Base-by-base conservation (phyloP, 306 rosid species). In the Cicer cuneatum region DNA sequence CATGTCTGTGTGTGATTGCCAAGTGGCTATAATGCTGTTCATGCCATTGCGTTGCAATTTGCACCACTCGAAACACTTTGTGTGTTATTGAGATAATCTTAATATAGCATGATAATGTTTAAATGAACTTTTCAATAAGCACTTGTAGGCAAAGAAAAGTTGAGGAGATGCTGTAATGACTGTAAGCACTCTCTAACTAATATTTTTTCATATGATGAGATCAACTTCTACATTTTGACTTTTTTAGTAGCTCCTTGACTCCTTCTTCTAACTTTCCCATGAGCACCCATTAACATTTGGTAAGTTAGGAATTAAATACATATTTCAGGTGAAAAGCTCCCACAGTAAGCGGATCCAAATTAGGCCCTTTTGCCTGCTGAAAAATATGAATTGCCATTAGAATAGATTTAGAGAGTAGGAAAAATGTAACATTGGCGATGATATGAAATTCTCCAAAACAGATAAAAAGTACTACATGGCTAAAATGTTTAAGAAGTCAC, bases 1-100 rank as follows among this genome's bases (percentile, higher is more conserved):
- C 33, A 4, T 24, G 33, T 24, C 33, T 21, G 37, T 66, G 51
- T 62, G 54, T 46, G 48, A 10, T 39, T 62, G 63, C 37, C 40
- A 35, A 45, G 8, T 68, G 72, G 46, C 35, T 67, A 16, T 39
- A 1, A 40, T 69, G 76, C 49, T 42, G 2, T 70, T 69, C 10
- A 16, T 29, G 60, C 19, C 3, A 42, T 24, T 61, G 38, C 46
- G 13, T 56, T 46, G 60, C 46, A 24, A 29, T 7, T 24, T 62
- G 46, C 41, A 57, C 38, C 33, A 14, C 33, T 41, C 8, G 41
- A 45, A 6, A 5, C 10, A 39, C 24, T 5, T 60, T 78, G 65
- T 6, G 6, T 71, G 42, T 42, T 45, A 57, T 76, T 15, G 19
- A 57, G 63, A 29, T 29, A 7, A 21, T 40, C 66, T 61, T 54